Percentiles rank a stretch among this genome's conserved stretches.
Evolutionary conservation across 768 basidiomycete species (phyloP).

Genomic region (Boletus huronensis): DNA sequence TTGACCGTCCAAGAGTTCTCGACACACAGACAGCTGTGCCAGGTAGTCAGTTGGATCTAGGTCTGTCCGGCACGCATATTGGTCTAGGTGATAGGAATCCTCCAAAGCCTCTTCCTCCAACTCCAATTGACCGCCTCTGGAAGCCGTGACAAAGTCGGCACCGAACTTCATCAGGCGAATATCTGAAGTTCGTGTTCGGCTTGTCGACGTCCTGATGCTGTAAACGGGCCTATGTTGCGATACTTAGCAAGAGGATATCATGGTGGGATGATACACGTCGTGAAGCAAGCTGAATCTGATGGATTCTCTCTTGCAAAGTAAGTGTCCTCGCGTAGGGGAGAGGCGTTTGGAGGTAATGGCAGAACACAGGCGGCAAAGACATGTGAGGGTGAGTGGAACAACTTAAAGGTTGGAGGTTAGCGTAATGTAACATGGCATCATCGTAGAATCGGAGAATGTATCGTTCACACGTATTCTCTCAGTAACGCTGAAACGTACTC

Average conservation of each 20-base stretch:
- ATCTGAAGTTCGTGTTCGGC: slow-evolving; percentile 50
- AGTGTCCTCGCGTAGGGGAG: slow-evolving; percentile 72
- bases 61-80: not conserved
- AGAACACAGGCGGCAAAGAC: slow-evolving; percentile 60
- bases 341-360: slow-evolving; percentile 72
- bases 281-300: slow-evolving; percentile 57
- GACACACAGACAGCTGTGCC: not conserved
- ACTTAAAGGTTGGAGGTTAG: not conserved
- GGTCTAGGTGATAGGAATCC: slow-evolving; percentile 9
- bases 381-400: slow-evolving; percentile 7
- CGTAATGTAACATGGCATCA: no score
- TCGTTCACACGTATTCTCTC: no score
- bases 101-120: slow-evolving; percentile 44
- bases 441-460: no score
- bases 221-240: slow-evolving; percentile 93
- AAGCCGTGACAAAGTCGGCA: slow-evolving; percentile 81
- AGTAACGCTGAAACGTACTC: not conserved
- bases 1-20: not conserved
- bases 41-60: not conserved
- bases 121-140: slow-evolving; percentile 80
- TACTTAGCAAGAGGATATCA: slow-evolving; percentile 72
- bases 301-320: slow-evolving; percentile 66
- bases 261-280: slow-evolving; percentile 46
- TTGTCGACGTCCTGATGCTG: slow-evolving; percentile 90
- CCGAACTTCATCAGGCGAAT: slow-evolving; percentile 68